A percentile compares a stretch with the other conserved stretches of the same genome.
phyloP scores from a whole-genome alignment of 192 early-diverging fungal species.

The Rhizophagus prolifer region DNA sequence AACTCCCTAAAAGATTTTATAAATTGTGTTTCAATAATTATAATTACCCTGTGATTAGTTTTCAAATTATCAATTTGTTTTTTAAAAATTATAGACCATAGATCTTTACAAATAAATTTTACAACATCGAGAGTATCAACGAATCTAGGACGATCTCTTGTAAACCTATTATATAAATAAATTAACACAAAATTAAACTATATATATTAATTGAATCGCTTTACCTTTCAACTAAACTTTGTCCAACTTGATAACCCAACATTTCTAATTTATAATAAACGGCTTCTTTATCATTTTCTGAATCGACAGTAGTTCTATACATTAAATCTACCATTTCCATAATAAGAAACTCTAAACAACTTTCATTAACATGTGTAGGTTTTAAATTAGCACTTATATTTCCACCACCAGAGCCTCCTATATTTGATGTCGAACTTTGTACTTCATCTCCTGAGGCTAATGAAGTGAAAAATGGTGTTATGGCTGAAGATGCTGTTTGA shows the following conservation, averaged over 20 bases:
- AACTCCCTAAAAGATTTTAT: constrained; percentile 65
- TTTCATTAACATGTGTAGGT: constrained; percentile 58
- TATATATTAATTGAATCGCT: neutral
- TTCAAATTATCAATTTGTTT: constrained; percentile 99
- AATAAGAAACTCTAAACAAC: constrained; percentile 69
- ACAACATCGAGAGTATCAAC: constrained; percentile 93
- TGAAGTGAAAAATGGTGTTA: constrained; percentile 25
- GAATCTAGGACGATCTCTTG: constrained; percentile 84
- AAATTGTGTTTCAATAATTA: neutral
- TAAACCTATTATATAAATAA: constrained; percentile 55
- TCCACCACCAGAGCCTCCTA: neutral
- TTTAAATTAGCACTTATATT: neutral
- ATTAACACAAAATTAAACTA: neutral
- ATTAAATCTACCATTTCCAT: constrained; percentile 76
- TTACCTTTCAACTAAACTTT: constrained; percentile 82
- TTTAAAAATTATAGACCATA: constrained; percentile 93
- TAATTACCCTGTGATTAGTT: constrained; percentile 88
- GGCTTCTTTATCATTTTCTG: constrained; percentile 78
- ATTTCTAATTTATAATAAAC: constrained; percentile 90
- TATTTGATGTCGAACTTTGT: neutral
- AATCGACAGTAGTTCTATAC: constrained; percentile 50
- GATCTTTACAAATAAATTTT: constrained; percentile 99
- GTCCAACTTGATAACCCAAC: constrained; percentile 88
- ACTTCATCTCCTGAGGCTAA: constrained; percentile 13
- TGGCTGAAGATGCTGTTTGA: constrained; percentile 29